phyloP scores from a whole-genome alignment of 441 rosid species.

The Jatropha podagrica region DNA sequence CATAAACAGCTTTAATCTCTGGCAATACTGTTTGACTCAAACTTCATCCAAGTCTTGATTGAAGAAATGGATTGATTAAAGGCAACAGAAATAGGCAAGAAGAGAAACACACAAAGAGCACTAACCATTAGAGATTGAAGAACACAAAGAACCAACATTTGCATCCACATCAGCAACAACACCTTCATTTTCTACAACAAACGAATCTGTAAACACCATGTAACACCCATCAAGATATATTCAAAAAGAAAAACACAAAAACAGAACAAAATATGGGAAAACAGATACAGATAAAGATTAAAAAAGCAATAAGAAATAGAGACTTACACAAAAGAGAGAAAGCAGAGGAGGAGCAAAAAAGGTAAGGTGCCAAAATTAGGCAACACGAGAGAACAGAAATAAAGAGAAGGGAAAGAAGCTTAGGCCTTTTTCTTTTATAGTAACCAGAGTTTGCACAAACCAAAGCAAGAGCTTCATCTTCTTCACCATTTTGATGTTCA shows the following conservation, averaged over 20 bases:
- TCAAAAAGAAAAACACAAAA: not conserved
- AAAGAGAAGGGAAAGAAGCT: constrained; percentile 54
- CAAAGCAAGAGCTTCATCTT: constrained; percentile 35
- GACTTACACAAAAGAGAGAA: constrained; percentile 51
- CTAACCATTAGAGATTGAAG: constrained; percentile 61
- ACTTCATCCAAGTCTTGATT: not conserved
- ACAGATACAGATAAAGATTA: not conserved
- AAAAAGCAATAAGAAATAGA: constrained; percentile 9
- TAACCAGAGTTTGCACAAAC: constrained; percentile 32
- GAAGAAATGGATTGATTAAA: not conserved
- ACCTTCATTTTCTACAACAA: constrained; percentile 40
- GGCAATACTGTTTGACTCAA: constrained; percentile 9
- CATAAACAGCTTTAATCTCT: not conserved
- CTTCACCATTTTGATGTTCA: constrained; percentile 29
- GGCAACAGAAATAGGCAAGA: not conserved
- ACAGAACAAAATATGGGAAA: not conserved
- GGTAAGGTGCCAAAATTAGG: constrained; percentile 53
- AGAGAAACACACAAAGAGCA: not conserved
- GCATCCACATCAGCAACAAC: constrained; percentile 30
- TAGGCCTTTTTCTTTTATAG: constrained; percentile 57
- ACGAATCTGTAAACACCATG: constrained; percentile 52
- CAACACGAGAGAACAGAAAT: constrained; percentile 62
- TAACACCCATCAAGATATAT: not conserved
- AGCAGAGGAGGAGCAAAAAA: constrained; percentile 46
- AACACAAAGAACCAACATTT: constrained; percentile 40